Percentiles rank a stretch among this genome's conserved stretches.
phyloP scores from a whole-genome alignment of 371 early-diverging fungal species.

The Zopfochytrium polystomum region DNA sequence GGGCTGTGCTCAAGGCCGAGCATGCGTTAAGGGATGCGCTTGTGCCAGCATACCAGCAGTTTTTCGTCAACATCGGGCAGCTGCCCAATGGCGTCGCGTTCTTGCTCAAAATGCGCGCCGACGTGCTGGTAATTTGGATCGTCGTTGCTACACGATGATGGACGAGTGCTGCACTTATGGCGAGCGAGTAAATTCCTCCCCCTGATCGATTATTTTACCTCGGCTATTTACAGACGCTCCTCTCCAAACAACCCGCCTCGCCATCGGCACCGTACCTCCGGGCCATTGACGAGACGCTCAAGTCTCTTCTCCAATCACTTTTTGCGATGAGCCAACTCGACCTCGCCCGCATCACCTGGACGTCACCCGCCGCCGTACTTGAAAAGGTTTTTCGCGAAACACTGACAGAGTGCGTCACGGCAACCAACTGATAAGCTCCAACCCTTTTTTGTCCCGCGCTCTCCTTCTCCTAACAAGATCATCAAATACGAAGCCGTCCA shows the following conservation, averaged over 20 bases:
- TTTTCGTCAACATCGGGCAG: conserved; percentile 69
- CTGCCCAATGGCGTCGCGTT: conserved; percentile 74
- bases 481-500: conserved; percentile 81
- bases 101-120: conserved; percentile 68
- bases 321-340: conserved; percentile 63
- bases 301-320: conserved; percentile 60
- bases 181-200: too few relatives aligned
- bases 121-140: conserved; percentile 52
- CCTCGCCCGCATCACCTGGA: conserved; percentile 74
- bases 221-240: not conserved
- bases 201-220: too few relatives aligned
- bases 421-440: not conserved
- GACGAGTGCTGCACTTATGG: too few relatives aligned
- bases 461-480: conserved; percentile 43
- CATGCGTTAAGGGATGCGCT: conserved; percentile 59
- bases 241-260: conserved; percentile 2
- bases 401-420: not conserved
- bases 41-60: conserved; percentile 58
- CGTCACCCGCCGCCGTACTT: conserved; percentile 61
- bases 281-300: conserved; percentile 59
- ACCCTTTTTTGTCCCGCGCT: not conserved
- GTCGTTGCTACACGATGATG: not conserved
- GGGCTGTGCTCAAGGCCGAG: conserved; percentile 48
- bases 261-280: conserved; percentile 28
- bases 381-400: conserved; percentile 56